Conservation (phyloP, 2,329 filamentous ascomycete species). For the Pseudocercospora fijiensis region DNA sequence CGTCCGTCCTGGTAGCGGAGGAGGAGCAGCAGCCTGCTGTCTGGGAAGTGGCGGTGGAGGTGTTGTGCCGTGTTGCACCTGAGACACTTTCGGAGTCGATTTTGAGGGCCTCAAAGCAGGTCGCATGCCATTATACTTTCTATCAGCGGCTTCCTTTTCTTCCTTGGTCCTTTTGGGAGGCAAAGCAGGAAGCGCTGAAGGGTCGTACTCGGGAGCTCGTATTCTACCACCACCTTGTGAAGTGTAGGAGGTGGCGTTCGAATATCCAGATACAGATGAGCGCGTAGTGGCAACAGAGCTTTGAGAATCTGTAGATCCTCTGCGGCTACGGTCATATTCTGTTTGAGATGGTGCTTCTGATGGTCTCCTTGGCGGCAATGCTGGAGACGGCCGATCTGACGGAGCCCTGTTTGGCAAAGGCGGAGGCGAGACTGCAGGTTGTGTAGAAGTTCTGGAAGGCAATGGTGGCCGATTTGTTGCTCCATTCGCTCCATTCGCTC, state of each 20-base stretch:
- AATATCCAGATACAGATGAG: constrained; percentile 52
- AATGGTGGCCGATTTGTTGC: constrained; percentile 42
- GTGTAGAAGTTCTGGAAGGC: constrained; percentile 46
- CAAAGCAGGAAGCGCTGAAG: constrained; percentile 54
- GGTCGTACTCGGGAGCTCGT: constrained; percentile 56
- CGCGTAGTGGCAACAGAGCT: constrained; percentile 51
- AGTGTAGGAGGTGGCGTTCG: constrained; percentile 39
- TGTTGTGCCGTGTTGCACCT: constrained; percentile 30
- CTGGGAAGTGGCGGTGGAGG: constrained; percentile 25
- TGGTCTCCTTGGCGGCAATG: constrained; percentile 46
- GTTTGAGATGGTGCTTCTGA: constrained; percentile 40
- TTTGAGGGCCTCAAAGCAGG: constrained; percentile 23
- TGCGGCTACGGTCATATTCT: constrained; percentile 36
- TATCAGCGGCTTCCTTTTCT: constrained; percentile 39
- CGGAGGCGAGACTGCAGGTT: constrained; percentile 40
- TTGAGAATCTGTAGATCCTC: constrained; percentile 52
- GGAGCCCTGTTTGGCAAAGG: constrained; percentile 50
- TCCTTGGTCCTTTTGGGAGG: constrained; percentile 52
- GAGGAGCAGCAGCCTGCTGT: constrained; percentile 18
- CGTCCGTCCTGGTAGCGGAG: constrained; percentile 10
- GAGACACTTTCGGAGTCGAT: constrained; percentile 28
- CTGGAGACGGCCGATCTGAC: constrained; percentile 38
- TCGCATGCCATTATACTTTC: constrained; percentile 25
- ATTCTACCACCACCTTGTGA: constrained; percentile 30
- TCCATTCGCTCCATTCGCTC: constrained; percentile 25